phyloP scores from a whole-genome alignment of 2,329 filamentous ascomycete species.

The Pseudonectria buxi region DNA sequence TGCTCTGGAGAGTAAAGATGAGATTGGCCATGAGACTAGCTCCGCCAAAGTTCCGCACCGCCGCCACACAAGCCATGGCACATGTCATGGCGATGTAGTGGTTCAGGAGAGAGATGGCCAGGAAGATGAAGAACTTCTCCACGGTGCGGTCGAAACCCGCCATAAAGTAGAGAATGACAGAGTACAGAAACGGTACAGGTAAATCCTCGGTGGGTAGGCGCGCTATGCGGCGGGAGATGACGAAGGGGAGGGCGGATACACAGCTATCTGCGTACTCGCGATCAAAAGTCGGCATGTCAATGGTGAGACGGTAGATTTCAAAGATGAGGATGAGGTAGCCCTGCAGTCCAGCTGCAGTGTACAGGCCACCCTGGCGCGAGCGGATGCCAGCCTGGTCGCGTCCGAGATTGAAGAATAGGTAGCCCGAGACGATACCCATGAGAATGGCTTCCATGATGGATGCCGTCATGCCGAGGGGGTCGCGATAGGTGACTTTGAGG shows the following conservation, averaged over 20 bases:
- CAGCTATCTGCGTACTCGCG: conserved; percentile 68
- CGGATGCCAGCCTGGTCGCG: conserved; percentile 64
- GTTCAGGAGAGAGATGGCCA: conserved; percentile 58
- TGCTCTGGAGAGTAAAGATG: conserved; percentile 64
- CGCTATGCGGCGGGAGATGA: conserved; percentile 63
- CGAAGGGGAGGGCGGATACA: conserved; percentile 60
- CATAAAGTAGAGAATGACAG: conserved; percentile 72
- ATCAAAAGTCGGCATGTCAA: conserved; percentile 71
- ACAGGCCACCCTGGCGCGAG: conserved; percentile 65
- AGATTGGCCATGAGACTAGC: conserved; percentile 68
- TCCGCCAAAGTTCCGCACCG: conserved; percentile 60
- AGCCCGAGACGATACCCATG: conserved; percentile 67
- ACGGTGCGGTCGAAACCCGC: conserved; percentile 61
- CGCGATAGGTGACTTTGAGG: conserved; percentile 65
- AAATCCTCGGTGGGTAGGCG: conserved; percentile 65
- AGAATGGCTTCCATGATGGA: conserved; percentile 62
- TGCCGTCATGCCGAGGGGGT: conserved; percentile 68
- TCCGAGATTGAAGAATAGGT: conserved; percentile 62
- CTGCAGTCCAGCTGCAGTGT: conserved; percentile 64
- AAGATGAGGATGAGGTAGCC: conserved; percentile 72
- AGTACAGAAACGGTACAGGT: conserved; percentile 64
- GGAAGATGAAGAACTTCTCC: conserved; percentile 64
- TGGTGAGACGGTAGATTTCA: conserved; percentile 67
- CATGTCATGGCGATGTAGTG: conserved; percentile 71
- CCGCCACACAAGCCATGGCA: conserved; percentile 59